These are phyloP conservation scores for Trichosphaerium sp. DNA, from an alignment of 78 protist genomes.

Conservation along the genomic window DNA sequence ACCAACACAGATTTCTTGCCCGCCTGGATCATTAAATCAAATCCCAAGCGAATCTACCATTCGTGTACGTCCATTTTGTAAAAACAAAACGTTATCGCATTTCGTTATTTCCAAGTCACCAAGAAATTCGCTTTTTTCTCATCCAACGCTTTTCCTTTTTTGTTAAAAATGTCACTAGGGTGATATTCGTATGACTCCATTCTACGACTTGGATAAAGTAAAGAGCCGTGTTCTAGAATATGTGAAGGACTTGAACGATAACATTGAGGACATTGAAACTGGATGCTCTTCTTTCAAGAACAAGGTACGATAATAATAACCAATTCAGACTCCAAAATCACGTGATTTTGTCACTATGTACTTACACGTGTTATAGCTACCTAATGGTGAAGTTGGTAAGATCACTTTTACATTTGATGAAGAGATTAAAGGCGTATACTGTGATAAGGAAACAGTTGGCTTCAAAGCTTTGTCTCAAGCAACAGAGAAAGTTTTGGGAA, in stretches of 20 bases:
- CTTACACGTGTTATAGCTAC: neutral
- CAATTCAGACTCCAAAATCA: neutral
- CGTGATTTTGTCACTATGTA: neutral
- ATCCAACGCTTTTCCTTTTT: no score
- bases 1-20: conserved; percentile 35
- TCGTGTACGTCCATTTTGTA: no score
- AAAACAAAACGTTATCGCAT: no score
- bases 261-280: conserved; percentile 7
- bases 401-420: neutral
- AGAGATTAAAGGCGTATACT: conserved; percentile 24
- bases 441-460: conserved; percentile 24
- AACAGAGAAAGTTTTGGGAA: conserved; percentile 23
- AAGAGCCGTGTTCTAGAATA: conserved; percentile 4
- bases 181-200: conserved; percentile 54
- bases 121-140: no score
- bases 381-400: neutral
- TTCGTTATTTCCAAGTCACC: no score
- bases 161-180: no score
- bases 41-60: conserved; percentile 40
- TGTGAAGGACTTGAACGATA: conserved; percentile 11
- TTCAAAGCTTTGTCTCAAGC: conserved; percentile 42
- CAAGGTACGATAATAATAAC: neutral
- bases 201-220: conserved; percentile 25
- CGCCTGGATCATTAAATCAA: conserved; percentile 21
- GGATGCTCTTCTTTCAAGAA: neutral